Percentiles rank a stretch among this genome's conserved stretches.
These are phyloP conservation scores for Colletotrichum ledebouriae DNA, from an alignment of 2,329 filamentous ascomycete genomes.

Conservation along the genomic window DNA sequence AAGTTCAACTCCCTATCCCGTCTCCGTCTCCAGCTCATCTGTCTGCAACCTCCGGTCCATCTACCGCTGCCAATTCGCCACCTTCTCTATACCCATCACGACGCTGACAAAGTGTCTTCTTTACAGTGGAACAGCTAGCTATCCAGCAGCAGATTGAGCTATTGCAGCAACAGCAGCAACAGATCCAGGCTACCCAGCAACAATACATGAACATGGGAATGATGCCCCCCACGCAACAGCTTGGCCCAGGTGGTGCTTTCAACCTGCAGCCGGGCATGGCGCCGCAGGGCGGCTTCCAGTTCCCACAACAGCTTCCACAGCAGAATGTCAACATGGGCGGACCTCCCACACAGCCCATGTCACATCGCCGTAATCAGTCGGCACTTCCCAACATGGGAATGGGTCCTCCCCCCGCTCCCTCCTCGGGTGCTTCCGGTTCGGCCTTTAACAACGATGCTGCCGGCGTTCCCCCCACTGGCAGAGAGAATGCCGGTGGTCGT, in stretches of 20 bases:
- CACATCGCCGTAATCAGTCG: slow-evolving; percentile 98
- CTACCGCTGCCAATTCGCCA: neutral
- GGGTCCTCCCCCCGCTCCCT: slow-evolving; percentile 90
- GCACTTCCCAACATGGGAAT: slow-evolving; percentile 93
- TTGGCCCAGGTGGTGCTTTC: slow-evolving; percentile 79
- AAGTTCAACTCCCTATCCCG: slow-evolving; percentile 55
- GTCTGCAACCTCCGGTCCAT: slow-evolving; percentile 13
- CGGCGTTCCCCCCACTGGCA: slow-evolving; percentile 68
- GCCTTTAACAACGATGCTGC: slow-evolving; percentile 84
- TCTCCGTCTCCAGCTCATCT: slow-evolving; percentile 29
- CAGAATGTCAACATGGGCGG: slow-evolving; percentile 79
- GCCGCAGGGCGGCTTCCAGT: slow-evolving; percentile 89
- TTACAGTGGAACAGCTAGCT: slow-evolving; percentile 92
- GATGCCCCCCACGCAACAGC: slow-evolving; percentile 83
- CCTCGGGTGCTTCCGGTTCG: slow-evolving; percentile 86
- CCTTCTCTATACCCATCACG: neutral
- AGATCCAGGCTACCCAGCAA: slow-evolving; percentile 95
- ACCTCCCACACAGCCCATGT: slow-evolving; percentile 80
- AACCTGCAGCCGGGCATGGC: slow-evolving; percentile 85
- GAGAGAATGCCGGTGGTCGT: slow-evolving; percentile 76
- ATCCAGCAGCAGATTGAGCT: slow-evolving; percentile 99
- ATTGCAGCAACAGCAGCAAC: slow-evolving; percentile 97
- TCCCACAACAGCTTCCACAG: slow-evolving; percentile 82
- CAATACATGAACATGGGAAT: slow-evolving; percentile 99
- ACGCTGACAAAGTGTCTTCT: slow-evolving; percentile 46